These are phyloP conservation scores for Trapa incisa DNA, from an alignment of 345 rosid species.

Conservation along the genomic window DNA sequence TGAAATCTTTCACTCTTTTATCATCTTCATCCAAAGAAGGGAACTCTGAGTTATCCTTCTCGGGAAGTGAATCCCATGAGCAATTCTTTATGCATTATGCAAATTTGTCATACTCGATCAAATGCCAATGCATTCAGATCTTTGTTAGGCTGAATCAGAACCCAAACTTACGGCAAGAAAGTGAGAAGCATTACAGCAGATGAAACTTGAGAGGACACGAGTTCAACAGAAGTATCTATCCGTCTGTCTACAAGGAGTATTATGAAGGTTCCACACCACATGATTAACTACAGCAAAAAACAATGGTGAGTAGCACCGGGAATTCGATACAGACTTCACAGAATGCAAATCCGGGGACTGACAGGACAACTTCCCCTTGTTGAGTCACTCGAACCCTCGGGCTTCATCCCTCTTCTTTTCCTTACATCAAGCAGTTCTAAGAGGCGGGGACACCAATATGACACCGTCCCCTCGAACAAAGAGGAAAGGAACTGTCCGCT, in stretches of 20 bases:
- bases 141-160: not conserved
- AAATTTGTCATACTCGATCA: too few relatives aligned
- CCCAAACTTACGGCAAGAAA: not conserved
- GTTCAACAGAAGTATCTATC: not conserved
- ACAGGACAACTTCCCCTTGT: not conserved
- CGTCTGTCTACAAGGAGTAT: not conserved
- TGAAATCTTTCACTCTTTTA: too few relatives aligned
- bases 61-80: too few relatives aligned
- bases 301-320: constrained; percentile 1
- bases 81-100: not conserved
- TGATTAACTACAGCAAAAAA: not conserved
- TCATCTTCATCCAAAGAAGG: too few relatives aligned
- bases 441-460: constrained; percentile 93
- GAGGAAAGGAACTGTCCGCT: constrained; percentile 74
- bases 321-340: not conserved
- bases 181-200: not conserved
- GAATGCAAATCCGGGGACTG: not conserved
- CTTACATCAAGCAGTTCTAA: constrained; percentile 55
- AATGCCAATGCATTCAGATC: not conserved
- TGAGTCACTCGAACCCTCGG: not conserved
- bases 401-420: not conserved
- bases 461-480: constrained; percentile 99
- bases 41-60: too few relatives aligned
- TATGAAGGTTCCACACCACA: not conserved
- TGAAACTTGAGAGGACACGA: not conserved